phyloP scores from a whole-genome alignment of 257 asterid genomes.

The Asclepias syriaca region DNA sequence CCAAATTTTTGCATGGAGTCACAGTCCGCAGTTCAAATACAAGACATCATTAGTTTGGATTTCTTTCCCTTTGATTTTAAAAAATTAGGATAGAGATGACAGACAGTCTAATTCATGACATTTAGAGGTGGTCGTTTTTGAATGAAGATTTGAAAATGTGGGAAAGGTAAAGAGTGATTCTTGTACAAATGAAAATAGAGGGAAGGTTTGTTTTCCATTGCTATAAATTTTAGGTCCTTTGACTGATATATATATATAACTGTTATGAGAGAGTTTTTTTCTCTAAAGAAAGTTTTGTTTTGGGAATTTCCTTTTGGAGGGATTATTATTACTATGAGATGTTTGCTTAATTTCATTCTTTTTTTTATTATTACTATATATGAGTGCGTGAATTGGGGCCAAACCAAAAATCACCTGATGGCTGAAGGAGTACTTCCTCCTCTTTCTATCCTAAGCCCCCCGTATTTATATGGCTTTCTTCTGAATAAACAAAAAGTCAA shows the following conservation, averaged over 20 bases:
- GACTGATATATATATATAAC: not conserved
- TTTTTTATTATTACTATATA: too few relatives aligned
- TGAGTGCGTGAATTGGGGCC: too few relatives aligned
- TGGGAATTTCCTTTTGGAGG: not conserved
- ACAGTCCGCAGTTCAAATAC: constrained; percentile 69
- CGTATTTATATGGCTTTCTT: too few relatives aligned
- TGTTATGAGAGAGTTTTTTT: not conserved
- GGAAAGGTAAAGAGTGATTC: not conserved
- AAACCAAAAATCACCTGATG: too few relatives aligned
- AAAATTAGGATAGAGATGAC: not conserved
- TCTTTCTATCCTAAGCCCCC: too few relatives aligned
- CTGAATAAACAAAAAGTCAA: too few relatives aligned
- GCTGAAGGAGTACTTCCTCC: too few relatives aligned
- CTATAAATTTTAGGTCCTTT: not conserved
- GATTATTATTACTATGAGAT: not conserved
- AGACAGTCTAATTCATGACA: not conserved
- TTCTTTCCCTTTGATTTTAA: not conserved
- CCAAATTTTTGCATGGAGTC: constrained; percentile 91
- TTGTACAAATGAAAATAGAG: constrained; percentile 16
- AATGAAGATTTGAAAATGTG: not conserved
- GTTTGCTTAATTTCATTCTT: not conserved
- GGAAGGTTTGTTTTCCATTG: not conserved
- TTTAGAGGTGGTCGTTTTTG: not conserved
- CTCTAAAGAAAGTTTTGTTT: not conserved
- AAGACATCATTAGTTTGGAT: constrained; percentile 45